phyloP scores from a whole-genome alignment of 768 basidiomycete genomes.

The Podaxis sp. region DNA sequence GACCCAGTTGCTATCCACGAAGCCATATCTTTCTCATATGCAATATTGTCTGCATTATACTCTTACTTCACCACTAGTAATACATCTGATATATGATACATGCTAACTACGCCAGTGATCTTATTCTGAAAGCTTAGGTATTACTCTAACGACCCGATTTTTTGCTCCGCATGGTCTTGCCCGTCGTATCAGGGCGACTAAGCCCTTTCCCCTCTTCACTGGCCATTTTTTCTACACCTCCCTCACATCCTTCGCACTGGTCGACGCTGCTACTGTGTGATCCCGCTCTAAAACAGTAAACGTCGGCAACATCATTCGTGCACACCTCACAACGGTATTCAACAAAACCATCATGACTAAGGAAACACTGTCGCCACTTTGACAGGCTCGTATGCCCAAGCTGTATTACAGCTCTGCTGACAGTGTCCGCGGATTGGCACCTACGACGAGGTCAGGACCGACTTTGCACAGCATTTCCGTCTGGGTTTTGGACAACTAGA shows the following conservation, averaged over 20 bases:
- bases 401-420: slow-evolving; percentile 58
- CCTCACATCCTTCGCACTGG: slow-evolving; percentile 48
- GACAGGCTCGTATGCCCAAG: slow-evolving; percentile 52
- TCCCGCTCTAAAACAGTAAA: slow-evolving; percentile 58
- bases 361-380: slow-evolving; percentile 55
- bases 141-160: slow-evolving; percentile 4
- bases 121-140: not conserved
- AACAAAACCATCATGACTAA: slow-evolving; percentile 58
- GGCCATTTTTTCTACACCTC: slow-evolving; percentile 34
- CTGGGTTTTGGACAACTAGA: slow-evolving; percentile 56
- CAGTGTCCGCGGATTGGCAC: slow-evolving; percentile 59
- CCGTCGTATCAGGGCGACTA: slow-evolving; percentile 4
- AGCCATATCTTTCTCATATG: too few relatives aligned
- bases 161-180: slow-evolving; percentile 19
- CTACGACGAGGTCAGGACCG: slow-evolving; percentile 41
- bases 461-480: slow-evolving; percentile 67
- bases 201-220: not conserved
- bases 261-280: slow-evolving; percentile 61
- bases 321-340: slow-evolving; percentile 62
- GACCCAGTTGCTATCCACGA: too few relatives aligned
- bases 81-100: not conserved
- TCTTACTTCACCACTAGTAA: not conserved
- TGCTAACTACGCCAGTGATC: not conserved
- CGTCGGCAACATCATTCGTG: slow-evolving; percentile 60
- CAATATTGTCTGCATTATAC: too few relatives aligned